Base-by-base conservation (phyloP, 2,329 filamentous ascomycete genomes). In the Chaetomium sp. region DNA sequence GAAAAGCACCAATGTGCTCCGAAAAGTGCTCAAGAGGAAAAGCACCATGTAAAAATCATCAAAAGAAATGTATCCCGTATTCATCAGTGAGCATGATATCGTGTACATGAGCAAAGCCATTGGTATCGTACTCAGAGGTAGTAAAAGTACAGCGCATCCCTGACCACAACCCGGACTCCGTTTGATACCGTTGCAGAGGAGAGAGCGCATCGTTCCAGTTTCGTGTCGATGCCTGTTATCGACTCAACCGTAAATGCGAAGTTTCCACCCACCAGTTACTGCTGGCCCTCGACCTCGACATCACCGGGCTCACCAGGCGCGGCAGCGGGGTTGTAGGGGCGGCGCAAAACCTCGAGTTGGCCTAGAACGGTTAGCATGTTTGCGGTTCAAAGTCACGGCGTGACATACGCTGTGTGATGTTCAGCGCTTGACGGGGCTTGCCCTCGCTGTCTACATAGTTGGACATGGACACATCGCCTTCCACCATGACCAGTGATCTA, bases 401-500 rank as follows among this genome's bases (percentile, higher is more conserved):
- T 16, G 16, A 83, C 91, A 74, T 87, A 96, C 94, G 89, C 80
- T 97, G 92, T 58, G 90, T 78, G 72, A 98, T 82, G 78, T 82
- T 93, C 73, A 97, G 76, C 57, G 80, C 74, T 62, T 78, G 85
- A 70, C 82, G 83, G 72, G 80, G 85, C 78, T 89, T 89, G 75
- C 91, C 91, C 55, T 95, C 90, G 64, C 81, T 75, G 71, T 90
- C 88, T 70, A 90, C 85, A 75, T 87, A 94, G 53, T 77, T 81
- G 71, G 79, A 83, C 80, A 94, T 87, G 70, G 80, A 80, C 67
- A 89, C 90, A 67, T 97, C 92, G 53, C 90, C 93, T 77, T 98
- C 94, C 57, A 98, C 81, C 74, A 87, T 92, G 68, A 99, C 83
- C 58, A 92, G 81, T 16, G 92, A 85, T 66, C 93, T 97, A 55